Evolutionary conservation across 768 basidiomycete genomes (phyloP), one percentile per base, ranked within the genome.

Genomic region (Leccinum boreale): DNA sequence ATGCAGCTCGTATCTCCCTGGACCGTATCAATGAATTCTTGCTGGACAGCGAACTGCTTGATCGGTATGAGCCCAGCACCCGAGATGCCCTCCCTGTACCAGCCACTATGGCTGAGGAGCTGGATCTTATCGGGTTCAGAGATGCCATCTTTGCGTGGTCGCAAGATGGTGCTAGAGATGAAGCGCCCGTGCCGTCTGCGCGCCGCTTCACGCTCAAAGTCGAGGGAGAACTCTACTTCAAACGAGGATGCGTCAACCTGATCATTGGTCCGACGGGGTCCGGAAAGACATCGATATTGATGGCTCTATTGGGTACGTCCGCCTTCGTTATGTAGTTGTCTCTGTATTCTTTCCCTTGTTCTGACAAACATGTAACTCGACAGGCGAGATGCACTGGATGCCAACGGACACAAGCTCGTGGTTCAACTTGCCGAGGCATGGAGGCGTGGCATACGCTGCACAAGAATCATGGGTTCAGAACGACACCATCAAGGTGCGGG

Each of bases 381-480:
- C 31, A 55, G 54, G 54, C 14, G 54, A 52, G 54, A 55, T 55
- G 54, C 54, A 55, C 26, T 55, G 54, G 54, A 17, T 55, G 5
- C n/a, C 54, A 4, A 26, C 17, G 5, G 8, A 24, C 23, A 8
- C 54, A 5, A 15, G n/a, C 2, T 35, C 54, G 19, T 55, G 48
- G 54, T 55, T 55, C 47, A 55, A 55, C 48, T 6, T 55, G 23
- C 48, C 54, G 11, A 52, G 48, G 33, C 17, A 52, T n/a, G n/a
- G 49, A 9, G 54, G 54, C 9, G 48, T 55, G 19, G 54, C 54
- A 14, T 52, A 52, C 15, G 35, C 54, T 52, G 54, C 49, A 21
- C 49, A 55, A 14, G 35, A 55, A 3, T 55, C 54, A 3, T 55
- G 54, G 54, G 35, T 55, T 28, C 54, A 55, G 24, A 55, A 52